phyloP scores from a whole-genome alignment of 2,329 filamentous ascomycete species.

The Chrysosporium keratinophilum region DNA sequence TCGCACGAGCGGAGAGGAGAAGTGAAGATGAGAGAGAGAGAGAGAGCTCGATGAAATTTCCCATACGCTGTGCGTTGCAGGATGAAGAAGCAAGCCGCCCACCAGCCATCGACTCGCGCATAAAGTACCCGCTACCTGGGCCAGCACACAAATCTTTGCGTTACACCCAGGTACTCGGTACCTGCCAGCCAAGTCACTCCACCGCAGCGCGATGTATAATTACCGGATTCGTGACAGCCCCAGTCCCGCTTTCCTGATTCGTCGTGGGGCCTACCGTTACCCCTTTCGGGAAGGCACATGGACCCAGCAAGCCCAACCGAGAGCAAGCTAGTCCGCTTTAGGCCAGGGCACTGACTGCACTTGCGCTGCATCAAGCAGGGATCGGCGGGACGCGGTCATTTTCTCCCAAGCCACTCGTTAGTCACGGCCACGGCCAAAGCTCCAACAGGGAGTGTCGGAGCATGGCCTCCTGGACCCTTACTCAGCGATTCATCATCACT shows the following conservation, averaged over 20 bases:
- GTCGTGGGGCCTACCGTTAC: conserved; percentile 1
- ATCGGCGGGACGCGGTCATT: background rate
- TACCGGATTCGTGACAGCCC: background rate
- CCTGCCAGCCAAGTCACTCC: background rate
- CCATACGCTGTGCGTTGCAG: conserved; percentile 11
- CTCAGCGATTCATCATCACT: background rate
- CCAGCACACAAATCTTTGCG: background rate
- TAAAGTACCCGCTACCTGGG: background rate
- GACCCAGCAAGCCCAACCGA: background rate
- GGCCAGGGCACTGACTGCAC: background rate
- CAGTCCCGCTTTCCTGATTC: conserved; percentile 1
- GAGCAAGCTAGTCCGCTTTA: conserved; percentile 3
- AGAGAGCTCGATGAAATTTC: background rate
- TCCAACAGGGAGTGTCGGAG: conserved; percentile 10
- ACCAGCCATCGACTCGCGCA: background rate
- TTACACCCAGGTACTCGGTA: conserved; percentile 1
- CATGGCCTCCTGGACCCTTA: background rate
- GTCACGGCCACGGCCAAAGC: background rate
- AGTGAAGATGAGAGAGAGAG: background rate
- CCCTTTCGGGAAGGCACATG: conserved; percentile 7
- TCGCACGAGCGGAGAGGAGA: background rate
- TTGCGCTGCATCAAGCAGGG: background rate
- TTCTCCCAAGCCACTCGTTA: background rate
- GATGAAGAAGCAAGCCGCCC: background rate
- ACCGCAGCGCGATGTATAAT: background rate